These are phyloP conservation scores for Metschnikowia chrysomelidarum DNA, from an alignment of 805 yeast genomes.

Conservation along the genomic window DNA sequence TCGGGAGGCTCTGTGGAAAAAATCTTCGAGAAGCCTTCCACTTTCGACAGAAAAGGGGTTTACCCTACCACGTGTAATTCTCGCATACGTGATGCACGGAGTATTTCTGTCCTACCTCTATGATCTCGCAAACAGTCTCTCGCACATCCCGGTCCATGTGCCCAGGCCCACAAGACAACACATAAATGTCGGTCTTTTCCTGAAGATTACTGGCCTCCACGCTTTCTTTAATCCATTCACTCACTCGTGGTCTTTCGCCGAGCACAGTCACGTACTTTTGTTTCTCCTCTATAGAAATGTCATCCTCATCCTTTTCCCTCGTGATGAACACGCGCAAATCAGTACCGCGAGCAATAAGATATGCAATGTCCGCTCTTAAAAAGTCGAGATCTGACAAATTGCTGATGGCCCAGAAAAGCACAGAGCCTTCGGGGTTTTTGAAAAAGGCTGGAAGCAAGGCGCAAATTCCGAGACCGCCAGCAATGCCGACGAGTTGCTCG, in stretches of 20 bases:
- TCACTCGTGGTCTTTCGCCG: conserved; percentile 13
- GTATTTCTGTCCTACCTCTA: conserved; percentile 11
- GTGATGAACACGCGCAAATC: conserved; percentile 17
- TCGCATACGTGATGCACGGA: conserved; percentile 12
- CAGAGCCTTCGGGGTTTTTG: conserved; percentile 9
- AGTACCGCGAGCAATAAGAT: conserved; percentile 10
- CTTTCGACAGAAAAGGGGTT: no score
- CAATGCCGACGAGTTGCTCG: conserved; percentile 17
- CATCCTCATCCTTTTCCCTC: conserved; percentile 11
- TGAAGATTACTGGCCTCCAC: conserved; percentile 4
- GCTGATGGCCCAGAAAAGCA: conserved; percentile 16
- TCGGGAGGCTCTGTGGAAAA: no score
- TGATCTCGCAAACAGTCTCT: conserved; percentile 8
- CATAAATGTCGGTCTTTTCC: conserved; percentile 7
- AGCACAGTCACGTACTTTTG: conserved; percentile 11
- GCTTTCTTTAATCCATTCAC: conserved; percentile 14
- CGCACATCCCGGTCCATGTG: conserved; percentile 16
- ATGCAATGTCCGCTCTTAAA: conserved; percentile 13
- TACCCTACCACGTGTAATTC: conserved; percentile 16
- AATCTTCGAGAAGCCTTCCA: no score
- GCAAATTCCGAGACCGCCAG: conserved; percentile 20
- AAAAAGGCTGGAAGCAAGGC: conserved; percentile 16
- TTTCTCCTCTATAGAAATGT: conserved; percentile 10
- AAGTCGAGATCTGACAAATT: conserved; percentile 15
- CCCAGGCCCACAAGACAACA: conserved; percentile 17